Percentiles rank a stretch among this genome's conserved stretches.
Evolutionary conservation across 257 asterid species (phyloP).

Genomic region (Prunella vulgaris): DNA sequence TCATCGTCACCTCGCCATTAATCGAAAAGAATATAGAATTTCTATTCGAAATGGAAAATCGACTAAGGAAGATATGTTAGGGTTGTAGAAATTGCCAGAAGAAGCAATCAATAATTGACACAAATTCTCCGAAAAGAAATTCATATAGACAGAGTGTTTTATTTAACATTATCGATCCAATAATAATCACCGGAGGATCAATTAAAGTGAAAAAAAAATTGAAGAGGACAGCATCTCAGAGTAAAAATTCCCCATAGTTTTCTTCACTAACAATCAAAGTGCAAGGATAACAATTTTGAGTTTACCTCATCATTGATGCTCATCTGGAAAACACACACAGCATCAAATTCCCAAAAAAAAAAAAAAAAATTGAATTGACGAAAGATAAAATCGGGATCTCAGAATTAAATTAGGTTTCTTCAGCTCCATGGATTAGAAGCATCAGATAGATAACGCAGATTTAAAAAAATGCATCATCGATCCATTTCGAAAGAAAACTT

Average conservation of each 20-base stretch:
- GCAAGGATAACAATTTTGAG: conserved; percentile 66
- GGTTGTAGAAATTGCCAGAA: not conserved
- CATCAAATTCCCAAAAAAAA: not conserved
- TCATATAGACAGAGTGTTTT: conserved; percentile 24
- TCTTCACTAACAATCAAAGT: conserved; percentile 78
- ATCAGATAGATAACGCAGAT: conserved; percentile 81
- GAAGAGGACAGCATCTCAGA: conserved; percentile 46
- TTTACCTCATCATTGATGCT: conserved; percentile 52
- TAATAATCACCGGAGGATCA: not conserved
- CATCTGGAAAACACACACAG: not conserved
- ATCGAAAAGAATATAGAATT: not conserved
- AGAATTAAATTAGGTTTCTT: conserved; percentile 33
- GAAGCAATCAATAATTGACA: not conserved
- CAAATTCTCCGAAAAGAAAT: not conserved
- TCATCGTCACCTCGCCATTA: conserved; percentile 14
- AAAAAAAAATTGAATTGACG: not conserved
- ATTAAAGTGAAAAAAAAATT: not conserved
- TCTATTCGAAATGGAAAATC: not conserved
- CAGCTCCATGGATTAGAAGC: conserved; percentile 39
- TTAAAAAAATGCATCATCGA: conserved; percentile 35
- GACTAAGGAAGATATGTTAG: not conserved
- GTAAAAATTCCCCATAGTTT: conserved; percentile 46
- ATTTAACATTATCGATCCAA: conserved; percentile 14
- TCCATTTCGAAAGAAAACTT: conserved; percentile 8
- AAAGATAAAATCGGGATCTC: conserved; percentile 29